Evolutionary conservation across 192 early-diverging fungal species (phyloP).

Genomic region (Fimicolochytrium jonesii): DNA sequence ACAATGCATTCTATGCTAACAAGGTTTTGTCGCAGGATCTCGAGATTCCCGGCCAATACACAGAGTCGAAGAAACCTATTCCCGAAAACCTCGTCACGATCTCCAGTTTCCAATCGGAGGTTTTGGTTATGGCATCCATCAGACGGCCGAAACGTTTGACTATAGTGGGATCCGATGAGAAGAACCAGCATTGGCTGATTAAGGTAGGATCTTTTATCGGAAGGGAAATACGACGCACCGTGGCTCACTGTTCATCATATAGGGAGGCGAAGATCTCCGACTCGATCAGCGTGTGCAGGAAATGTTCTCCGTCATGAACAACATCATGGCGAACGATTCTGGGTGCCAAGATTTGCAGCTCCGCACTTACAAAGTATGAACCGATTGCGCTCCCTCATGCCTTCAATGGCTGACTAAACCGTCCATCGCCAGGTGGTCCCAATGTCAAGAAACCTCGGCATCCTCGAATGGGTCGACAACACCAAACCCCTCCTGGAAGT

Average conservation of each 20-base stretch:
- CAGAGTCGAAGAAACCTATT: slow-evolving; percentile 49
- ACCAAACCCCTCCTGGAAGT: slow-evolving; percentile 65
- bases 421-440: slow-evolving; percentile 36
- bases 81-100: slow-evolving; percentile 55
- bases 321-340: slow-evolving; percentile 48
- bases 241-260: not conserved
- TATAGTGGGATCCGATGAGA: slow-evolving; percentile 71
- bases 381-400: no score
- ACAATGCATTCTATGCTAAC: slow-evolving; percentile 2
- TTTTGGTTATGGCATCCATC: slow-evolving; percentile 68
- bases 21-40: slow-evolving; percentile 31
- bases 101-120: slow-evolving; percentile 53
- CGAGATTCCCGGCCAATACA: slow-evolving; percentile 77
- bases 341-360: slow-evolving; percentile 54
- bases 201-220: no score
- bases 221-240: not conserved
- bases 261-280: slow-evolving; percentile 80
- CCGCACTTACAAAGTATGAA: slow-evolving; percentile 64
- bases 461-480: slow-evolving; percentile 74
- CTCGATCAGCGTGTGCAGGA: slow-evolving; percentile 77
- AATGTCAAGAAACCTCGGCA: slow-evolving; percentile 54
- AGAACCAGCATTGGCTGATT: slow-evolving; percentile 67
- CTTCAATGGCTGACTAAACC: no score
- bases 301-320: slow-evolving; percentile 76
- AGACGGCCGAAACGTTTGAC: slow-evolving; percentile 66